Conservation (phyloP, 805 yeast species). For the Kluyveromyces aestuarii region DNA sequence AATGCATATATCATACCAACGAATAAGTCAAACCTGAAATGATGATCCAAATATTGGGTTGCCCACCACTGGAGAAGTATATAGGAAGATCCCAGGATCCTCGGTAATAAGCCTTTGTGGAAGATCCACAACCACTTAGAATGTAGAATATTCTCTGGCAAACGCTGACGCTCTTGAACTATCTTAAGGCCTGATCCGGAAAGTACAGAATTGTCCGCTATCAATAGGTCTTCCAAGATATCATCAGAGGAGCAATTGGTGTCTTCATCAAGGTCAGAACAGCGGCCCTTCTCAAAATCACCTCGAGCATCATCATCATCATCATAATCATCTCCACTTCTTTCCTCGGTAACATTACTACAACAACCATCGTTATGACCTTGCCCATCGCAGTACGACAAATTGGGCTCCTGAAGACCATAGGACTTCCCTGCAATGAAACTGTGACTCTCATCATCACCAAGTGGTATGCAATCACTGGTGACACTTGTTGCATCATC, state of each 20-base stretch:
- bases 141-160: not conserved
- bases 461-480: not conserved
- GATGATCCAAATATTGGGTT: slow-evolving; percentile 64
- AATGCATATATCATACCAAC: slow-evolving; percentile 48
- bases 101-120: slow-evolving; percentile 21
- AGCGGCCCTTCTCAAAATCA: not conserved
- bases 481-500: not conserved
- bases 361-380: not conserved
- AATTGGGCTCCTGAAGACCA: not conserved
- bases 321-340: not conserved
- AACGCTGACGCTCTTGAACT: not conserved
- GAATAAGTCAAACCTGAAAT: slow-evolving; percentile 55
- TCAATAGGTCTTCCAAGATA: not conserved
- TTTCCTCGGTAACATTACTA: not conserved
- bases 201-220: not conserved
- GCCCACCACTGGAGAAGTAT: slow-evolving; percentile 65
- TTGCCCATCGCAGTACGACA: not conserved
- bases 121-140: slow-evolving; percentile 17
- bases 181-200: not conserved
- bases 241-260: not conserved
- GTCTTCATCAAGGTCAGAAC: not conserved
- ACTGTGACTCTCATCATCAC: not conserved
- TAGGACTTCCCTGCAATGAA: too few species aligned
- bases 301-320: too few species aligned
- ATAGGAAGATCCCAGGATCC: slow-evolving; percentile 32